Evolutionary conservation across 2,329 filamentous ascomycete species (phyloP).

Genomic region (Fusarium verrucosum): DNA sequence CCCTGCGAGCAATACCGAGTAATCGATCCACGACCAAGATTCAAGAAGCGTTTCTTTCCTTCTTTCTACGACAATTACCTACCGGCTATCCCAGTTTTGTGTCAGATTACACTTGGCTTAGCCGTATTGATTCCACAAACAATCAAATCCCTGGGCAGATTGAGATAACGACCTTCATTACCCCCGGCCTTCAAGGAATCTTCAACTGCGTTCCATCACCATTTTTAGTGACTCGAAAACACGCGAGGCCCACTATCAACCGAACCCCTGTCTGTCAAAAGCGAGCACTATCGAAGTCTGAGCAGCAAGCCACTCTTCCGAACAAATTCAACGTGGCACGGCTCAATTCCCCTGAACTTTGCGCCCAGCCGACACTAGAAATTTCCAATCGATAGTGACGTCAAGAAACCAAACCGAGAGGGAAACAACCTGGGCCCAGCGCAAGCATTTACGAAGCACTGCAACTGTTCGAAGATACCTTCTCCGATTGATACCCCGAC

Average conservation of each 20-base stretch:
- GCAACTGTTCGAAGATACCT: constrained; percentile 6
- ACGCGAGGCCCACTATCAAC: constrained; percentile 26
- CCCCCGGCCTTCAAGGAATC: constrained; percentile 7
- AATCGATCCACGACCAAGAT: constrained; percentile 21
- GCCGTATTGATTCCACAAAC: constrained; percentile 16
- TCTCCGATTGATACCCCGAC: not conserved
- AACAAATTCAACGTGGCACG: constrained; percentile 33
- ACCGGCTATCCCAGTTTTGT: constrained; percentile 20
- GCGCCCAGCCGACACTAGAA: constrained; percentile 25
- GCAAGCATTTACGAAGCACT: constrained; percentile 31
- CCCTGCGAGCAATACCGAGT: constrained; percentile 13
- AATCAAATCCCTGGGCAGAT: constrained; percentile 12
- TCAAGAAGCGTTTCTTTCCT: constrained; percentile 18
- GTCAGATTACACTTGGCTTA: constrained; percentile 14
- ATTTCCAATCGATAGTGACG: constrained; percentile 31
- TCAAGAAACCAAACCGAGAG: constrained; percentile 12
- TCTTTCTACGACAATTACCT: constrained; percentile 9
- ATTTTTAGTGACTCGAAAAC: constrained; percentile 22
- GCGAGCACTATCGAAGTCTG: constrained; percentile 13
- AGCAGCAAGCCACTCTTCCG: constrained; percentile 34
- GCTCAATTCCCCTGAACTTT: constrained; percentile 29
- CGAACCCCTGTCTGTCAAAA: constrained; percentile 18
- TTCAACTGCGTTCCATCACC: constrained; percentile 13
- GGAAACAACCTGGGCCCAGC: constrained; percentile 7
- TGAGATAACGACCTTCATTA: constrained; percentile 25